These are phyloP conservation scores for Penicillium sp. DNA, from an alignment of 2,329 filamentous ascomycete genomes.

Conservation along the genomic window DNA sequence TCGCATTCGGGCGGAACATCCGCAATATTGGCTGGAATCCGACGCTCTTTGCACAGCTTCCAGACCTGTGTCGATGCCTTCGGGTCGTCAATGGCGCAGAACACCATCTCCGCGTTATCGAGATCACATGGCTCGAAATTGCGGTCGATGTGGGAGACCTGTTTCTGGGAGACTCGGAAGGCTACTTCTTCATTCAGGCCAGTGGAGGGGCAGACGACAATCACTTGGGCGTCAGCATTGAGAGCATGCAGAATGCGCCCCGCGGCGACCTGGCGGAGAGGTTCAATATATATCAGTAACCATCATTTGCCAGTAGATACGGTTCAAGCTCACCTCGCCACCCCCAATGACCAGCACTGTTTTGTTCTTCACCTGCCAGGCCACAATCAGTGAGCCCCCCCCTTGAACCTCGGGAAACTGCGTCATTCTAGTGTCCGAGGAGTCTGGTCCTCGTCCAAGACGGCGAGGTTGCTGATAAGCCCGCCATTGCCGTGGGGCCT, in stretches of 20 bases:
- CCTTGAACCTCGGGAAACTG: slow-evolving; percentile 78
- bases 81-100: slow-evolving; percentile 90
- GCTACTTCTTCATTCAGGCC: slow-evolving; percentile 88
- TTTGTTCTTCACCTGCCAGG: slow-evolving; percentile 91
- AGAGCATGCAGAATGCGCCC: slow-evolving; percentile 91
- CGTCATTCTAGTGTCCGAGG: slow-evolving; percentile 41
- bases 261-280: slow-evolving; percentile 71
- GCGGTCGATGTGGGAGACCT: slow-evolving; percentile 78
- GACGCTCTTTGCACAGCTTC: slow-evolving; percentile 83
- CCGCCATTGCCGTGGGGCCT: slow-evolving; percentile 15
- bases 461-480: slow-evolving; percentile 13
- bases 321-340: slow-evolving; percentile 70
- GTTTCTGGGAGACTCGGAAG: slow-evolving; percentile 69
- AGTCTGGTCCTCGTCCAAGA: too few relatives aligned
- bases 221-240: slow-evolving; percentile 89
- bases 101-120: slow-evolving; percentile 77
- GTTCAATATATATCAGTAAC: slow-evolving; percentile 22
- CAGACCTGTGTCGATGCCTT: slow-evolving; percentile 86
- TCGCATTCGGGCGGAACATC: slow-evolving; percentile 96
- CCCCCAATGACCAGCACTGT: slow-evolving; percentile 89
- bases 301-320: background rate
- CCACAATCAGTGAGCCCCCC: slow-evolving; percentile 87
- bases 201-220: slow-evolving; percentile 72
- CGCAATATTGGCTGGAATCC: slow-evolving; percentile 89
- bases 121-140: slow-evolving; percentile 85